Evolutionary conservation across 2,329 filamentous ascomycete genomes (phyloP), one percentile per base, ranked within the genome.

Genomic region (Trichoderma asperellum): DNA sequence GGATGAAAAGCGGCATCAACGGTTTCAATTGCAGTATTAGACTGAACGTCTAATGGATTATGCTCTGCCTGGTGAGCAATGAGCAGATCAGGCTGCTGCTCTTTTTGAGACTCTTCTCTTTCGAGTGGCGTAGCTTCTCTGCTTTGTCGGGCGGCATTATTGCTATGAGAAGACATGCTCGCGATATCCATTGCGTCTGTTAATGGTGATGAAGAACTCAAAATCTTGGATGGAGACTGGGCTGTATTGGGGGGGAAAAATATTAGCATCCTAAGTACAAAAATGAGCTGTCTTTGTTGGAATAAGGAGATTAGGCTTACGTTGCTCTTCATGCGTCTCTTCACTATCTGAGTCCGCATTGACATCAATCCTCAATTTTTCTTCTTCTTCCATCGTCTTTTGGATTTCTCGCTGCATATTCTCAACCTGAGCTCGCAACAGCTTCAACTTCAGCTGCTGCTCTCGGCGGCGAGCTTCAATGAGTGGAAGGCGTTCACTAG

Each of bases 361-460:
- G 34, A 69, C 69, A 35, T 82, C 77, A 62, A 73, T 72, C 53
- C 74, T 75, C 14, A 82, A 72, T 16, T 72, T 75, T 62, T 80
- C 72, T 70, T 79, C 79, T 63, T 80, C 79, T 6, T 73, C 72
- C 57, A 77, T 71, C 32, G 79, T 79, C n/a, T 78, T 75, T 32
- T 80, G 77, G 16, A 85, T 80, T 70, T 88, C 86, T 29, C 80
- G 80, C 74, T 87, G 79, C 43, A 88, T 80, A 21, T 79, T 81
- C 24, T 79, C 78, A 27, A 85, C 79, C 74, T 87, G 82, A 5
- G 83, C 81, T 69, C 84, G 79, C 43, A 87, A 73, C 24, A 80
- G 76, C 66, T 81, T 80, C 21, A 88, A 74, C 70, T 81, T 84
- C n/a, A 81, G 78, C 68, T 83, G 80, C 72, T 87, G 76, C 29